phyloP scores from a whole-genome alignment of 148 eudicot genomes.

The Cornus controversa region DNA sequence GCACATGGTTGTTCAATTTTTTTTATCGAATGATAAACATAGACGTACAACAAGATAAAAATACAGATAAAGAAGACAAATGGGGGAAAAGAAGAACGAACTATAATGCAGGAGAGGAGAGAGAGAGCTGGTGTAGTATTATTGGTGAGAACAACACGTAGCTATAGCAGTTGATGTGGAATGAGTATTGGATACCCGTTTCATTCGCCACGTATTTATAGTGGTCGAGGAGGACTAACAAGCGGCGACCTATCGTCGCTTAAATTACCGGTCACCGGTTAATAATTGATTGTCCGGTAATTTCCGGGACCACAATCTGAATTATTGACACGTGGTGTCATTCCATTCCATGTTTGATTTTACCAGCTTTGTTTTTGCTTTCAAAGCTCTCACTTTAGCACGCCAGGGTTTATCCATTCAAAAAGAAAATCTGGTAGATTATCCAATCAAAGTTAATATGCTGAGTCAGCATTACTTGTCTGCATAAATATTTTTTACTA shows the following conservation, averaged over 20 bases:
- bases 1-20: constrained; percentile 45
- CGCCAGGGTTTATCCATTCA: too few relatives aligned
- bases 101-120: neutral
- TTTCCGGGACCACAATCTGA: neutral
- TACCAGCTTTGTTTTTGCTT: neutral
- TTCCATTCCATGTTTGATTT: neutral
- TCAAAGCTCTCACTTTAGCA: neutral
- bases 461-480: neutral
- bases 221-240: neutral
- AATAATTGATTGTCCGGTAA: neutral
- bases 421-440: too few relatives aligned
- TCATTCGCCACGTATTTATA: neutral
- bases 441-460: neutral
- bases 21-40: neutral
- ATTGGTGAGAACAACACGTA: neutral
- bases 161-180: neutral
- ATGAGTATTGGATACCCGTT: neutral
- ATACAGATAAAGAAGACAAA: neutral
- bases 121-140: neutral
- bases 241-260: neutral
- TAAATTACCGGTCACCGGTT: neutral
- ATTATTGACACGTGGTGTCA: neutral
- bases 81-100: neutral
- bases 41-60: too few relatives aligned
- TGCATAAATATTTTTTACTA: too few relatives aligned